Evolutionary conservation across 2,329 filamentous ascomycete species (phyloP).

Genomic region (Aspergillus thermomutatus): DNA sequence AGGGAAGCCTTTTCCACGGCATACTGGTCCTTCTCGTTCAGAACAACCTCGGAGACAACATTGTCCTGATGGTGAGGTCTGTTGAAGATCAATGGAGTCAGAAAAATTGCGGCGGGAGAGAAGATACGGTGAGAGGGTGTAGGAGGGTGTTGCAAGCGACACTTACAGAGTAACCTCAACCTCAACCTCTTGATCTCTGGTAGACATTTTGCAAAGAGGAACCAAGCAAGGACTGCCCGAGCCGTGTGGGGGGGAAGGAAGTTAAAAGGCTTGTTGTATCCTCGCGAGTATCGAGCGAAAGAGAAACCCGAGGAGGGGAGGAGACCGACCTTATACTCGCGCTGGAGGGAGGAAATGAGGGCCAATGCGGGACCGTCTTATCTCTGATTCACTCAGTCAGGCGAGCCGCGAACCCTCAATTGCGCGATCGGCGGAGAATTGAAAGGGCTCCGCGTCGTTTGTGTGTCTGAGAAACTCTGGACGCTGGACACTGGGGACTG

Average conservation of each 20-base stretch:
- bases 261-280: slow-evolving; percentile 4
- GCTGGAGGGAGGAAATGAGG: slow-evolving; percentile 16
- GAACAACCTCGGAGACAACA: slow-evolving; percentile 12
- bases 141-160: neutral
- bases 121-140: neutral
- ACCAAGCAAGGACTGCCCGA: slow-evolving; percentile 5
- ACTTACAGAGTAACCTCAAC: slow-evolving; percentile 27
- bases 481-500: neutral
- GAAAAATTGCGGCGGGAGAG: neutral
- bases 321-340: slow-evolving; percentile 24
- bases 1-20: slow-evolving; percentile 30
- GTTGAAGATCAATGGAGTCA: neutral
- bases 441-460: slow-evolving; percentile 2
- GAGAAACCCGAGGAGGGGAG: slow-evolving; percentile 7
- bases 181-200: slow-evolving; percentile 25
- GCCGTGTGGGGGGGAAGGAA: slow-evolving; percentile 1
- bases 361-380: slow-evolving; percentile 80
- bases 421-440: slow-evolving; percentile 10
- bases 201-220: slow-evolving; percentile 20
- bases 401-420: neutral
- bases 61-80: slow-evolving; percentile 18
- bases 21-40: slow-evolving; percentile 23
- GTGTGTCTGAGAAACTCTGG: neutral
- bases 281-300: slow-evolving; percentile 9
- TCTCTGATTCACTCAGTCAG: slow-evolving; percentile 44